Base-by-base conservation (phyloP, 2,329 filamentous ascomycete genomes). In the Aspergillus sp. region DNA sequence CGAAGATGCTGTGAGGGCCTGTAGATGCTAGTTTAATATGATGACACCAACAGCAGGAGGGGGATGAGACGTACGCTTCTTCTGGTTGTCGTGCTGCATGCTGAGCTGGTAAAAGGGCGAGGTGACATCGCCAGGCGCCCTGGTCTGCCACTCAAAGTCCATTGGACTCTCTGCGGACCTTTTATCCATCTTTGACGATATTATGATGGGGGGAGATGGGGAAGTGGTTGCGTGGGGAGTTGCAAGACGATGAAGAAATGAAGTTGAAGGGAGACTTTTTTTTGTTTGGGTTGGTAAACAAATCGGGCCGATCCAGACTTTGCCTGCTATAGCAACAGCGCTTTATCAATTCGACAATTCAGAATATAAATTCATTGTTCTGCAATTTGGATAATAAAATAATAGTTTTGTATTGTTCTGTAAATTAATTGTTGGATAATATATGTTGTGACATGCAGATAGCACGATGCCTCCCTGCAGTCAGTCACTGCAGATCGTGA, bases 131-230 rank as follows among this genome's bases (percentile, higher is more conserved):
- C 67, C 63, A n/a, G 72, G 69, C 7, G 66, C 68, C 37, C 61
- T 59, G 11, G 61, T 64, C 54, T 74, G 68, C 69, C 70, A 75
- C 58, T 73, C 67, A 54, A 73, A 74, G 61, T 75, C 72, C 72
- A 75, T 75, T 13, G 71, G 72, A 60, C 67, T 69, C 46, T 74
- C 72, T 37, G 62, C 63, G 10, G 68, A 60, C 38, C 69, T 59
- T 46, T 59, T 64, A 30, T 66, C 60, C 62, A 67, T 71, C 44
- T 38, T 61, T 44, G 36, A 27, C 9, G 35, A 41, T 45, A 30
- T 40, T 29, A 45, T 11, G 27, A 32, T 48, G 42, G 39, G 37
- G 40, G 36, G 39, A 34, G 33, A 39, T 33, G 29, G 13, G 41
- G 40, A 37, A 40, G 46, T 46, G 47, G 40, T 43, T 33, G 42